Base-by-base conservation (phyloP, 768 basidiomycete species). In the Mycena amicta region DNA sequence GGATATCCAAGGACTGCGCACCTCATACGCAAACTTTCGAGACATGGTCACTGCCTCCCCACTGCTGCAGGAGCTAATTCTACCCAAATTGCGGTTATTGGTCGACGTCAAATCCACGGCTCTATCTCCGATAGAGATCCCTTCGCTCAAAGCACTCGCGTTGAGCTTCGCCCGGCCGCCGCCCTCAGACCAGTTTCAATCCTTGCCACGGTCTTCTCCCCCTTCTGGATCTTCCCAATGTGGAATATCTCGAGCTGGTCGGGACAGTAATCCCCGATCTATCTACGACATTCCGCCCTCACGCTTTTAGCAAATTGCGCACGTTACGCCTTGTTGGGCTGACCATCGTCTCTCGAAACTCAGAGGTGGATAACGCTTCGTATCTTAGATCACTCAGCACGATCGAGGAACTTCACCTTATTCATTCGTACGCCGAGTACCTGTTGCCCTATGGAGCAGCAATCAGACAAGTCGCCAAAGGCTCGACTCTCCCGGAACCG, bases 231-330 rank as follows among this genome's bases (percentile, higher is more conserved):
- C 13, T 55, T 22, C 62, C 62, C 3, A 63, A 63, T 43, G n/a
- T 63, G 40, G 62, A 63, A 56, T 63, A 60, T 25, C 53, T 63
- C 6, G 62, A 63, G 55, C 43, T 63, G 1, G 58, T 45, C 5
- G 62, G 62, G 5, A 33, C 31, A 12, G 37, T 30, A 8, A 46
- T 57, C n/a, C 62, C 62, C 20, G 59, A 63, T 28, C 52, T 63
- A 8, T 45, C 55, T 15, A 47, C 31, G 40, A 56, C 18, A 26
- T 57, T 60, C n/a, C 58, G 47, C 23, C 13, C 61, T 18, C 33
- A 49, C 27, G 33, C 30, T n/a, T 60, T 63, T 39, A 41, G 46
- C 5, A 59, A 51, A 28, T 30, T 63, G 41, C 59, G 58, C 22
- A 63, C 62, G 2, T 56, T 63, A 25, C 55, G 62, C 8, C 58